A percentile compares a stretch with the other conserved stretches of the same genome.
Evolutionary conservation across 257 asterid genomes (phyloP).

Genomic region (Solanum piurae): DNA sequence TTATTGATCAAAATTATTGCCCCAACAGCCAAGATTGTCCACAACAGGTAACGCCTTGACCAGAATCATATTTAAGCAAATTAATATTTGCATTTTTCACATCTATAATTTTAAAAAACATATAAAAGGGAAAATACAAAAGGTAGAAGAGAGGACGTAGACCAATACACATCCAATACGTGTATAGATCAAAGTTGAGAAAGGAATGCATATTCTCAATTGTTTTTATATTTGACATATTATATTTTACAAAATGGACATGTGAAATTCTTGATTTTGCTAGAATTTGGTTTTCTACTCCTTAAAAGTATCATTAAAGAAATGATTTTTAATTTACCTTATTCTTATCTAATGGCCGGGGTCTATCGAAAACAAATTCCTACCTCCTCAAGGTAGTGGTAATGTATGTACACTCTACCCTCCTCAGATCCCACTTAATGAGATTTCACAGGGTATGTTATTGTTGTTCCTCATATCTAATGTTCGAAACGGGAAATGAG

Average conservation of each 20-base stretch:
- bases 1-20: conserved; percentile 65
- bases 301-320: background rate
- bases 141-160: background rate
- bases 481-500: background rate
- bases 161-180: too few species aligned
- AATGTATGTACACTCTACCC: too few species aligned
- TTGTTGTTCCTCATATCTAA: too few species aligned
- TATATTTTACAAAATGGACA: background rate
- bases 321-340: too few species aligned
- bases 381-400: background rate
- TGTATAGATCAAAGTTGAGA: background rate
- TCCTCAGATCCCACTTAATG: background rate
- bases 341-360: too few species aligned
- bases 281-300: background rate
- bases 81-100: background rate
- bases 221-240: background rate
- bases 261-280: background rate
- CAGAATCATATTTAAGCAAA: background rate
- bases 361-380: too few species aligned
- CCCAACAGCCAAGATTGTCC: conserved; percentile 50
- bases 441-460: too few species aligned
- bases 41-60: conserved; percentile 22
- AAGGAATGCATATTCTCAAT: background rate
- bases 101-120: too few species aligned
- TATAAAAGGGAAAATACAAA: background rate